Evolutionary conservation across 1,139 yeast genomes (phyloP), one percentile per base, ranked within the genome.

Genomic region (Pichia sp.): DNA sequence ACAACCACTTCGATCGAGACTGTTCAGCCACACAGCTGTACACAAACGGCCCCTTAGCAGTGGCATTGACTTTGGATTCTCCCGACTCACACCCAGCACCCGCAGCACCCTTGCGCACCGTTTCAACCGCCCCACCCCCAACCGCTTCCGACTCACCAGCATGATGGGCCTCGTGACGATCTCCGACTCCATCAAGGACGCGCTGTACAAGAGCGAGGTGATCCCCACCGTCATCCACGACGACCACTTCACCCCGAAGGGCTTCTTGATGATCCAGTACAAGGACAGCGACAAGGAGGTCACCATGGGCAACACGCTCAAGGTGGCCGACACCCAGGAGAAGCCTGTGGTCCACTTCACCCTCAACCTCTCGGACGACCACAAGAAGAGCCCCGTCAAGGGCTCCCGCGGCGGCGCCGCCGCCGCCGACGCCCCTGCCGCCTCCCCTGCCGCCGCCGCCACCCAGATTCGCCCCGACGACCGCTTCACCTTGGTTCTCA

Each of bases 241-340:
- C 29, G 59, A 69, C 50, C 64, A 67, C 48, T 74, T 76, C 62
- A 51, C 62, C 11, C 73, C 75, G 30, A 64, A 63, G 48, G 71
- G 73, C 8, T 63, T 67, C 47, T 55, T 69, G 34, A 72, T 79
- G 63, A 80, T 78, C 46, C 73, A 79, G 19, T 82, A 79, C 64
- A 75, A 75, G 5, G 73, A 75, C 3, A 72, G 75, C 6, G 78
- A 79, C 55, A 75, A 76, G 53, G 86, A 83, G 57, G 97, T 89
- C 26, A 80, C 93, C 0, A 74, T 89, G 73, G 97, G 97, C 26
- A 90, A 90, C 72, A 79, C 85, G 5, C 74, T 90, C 57, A 71
- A 76, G 52, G 84, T 82, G 5, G 76, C 74, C 2, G 85, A 82
- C 50, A 84, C 97, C 31, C 95, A 87, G 70, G 62, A 70, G 23